These are phyloP conservation scores for Fusarium sp. DNA, from an alignment of 2,329 filamentous ascomycete species.

Conservation along the genomic window DNA sequence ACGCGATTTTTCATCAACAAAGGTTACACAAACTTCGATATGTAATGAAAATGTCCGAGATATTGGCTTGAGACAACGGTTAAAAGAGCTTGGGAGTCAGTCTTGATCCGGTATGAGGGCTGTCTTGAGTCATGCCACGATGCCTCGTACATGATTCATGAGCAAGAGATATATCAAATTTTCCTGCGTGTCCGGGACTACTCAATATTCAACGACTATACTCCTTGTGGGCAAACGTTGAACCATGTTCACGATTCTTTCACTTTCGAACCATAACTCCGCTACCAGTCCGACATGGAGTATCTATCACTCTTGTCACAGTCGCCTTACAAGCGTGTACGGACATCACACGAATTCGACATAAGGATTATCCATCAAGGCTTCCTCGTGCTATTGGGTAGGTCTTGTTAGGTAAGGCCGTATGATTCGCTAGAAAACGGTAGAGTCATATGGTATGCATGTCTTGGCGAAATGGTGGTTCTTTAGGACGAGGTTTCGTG, in stretches of 20 bases:
- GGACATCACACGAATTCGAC: no score
- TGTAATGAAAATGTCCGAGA: background rate
- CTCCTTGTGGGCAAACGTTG: background rate
- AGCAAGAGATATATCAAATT: constrained; percentile 26
- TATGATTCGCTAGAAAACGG: background rate
- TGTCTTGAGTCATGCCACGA: constrained; percentile 8
- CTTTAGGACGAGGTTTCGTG: background rate
- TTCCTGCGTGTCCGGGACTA: background rate
- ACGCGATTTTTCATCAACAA: background rate
- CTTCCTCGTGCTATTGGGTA: no score
- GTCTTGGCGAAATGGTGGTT: background rate
- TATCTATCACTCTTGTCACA: background rate
- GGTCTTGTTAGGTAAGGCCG: background rate
- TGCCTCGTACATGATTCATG: constrained; percentile 6
- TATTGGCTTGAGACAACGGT: background rate
- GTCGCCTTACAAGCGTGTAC: background rate
- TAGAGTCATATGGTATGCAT: background rate
- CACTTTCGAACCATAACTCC: background rate
- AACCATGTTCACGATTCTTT: background rate
- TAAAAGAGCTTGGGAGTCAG: constrained; percentile 27
- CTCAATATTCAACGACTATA: background rate
- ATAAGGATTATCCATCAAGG: background rate
- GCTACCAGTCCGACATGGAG: background rate
- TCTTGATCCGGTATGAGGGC: background rate
- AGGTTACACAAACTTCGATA: background rate